phyloP scores from a whole-genome alignment of 2,329 filamentous ascomycete genomes.

The Fusarium sublunatum region DNA sequence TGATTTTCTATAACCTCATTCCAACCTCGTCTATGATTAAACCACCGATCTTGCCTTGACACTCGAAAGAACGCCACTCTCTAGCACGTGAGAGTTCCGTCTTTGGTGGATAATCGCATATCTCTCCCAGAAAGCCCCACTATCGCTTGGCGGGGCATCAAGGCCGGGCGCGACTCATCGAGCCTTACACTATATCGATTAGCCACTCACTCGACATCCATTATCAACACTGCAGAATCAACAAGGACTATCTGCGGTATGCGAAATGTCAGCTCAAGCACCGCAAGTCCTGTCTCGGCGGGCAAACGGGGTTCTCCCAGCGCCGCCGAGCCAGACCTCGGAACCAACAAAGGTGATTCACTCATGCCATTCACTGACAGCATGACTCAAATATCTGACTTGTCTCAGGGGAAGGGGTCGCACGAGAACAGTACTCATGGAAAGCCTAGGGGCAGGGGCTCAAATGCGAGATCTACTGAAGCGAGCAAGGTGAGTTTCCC shows the following conservation, averaged over 20 bases:
- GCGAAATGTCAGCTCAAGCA: constrained; percentile 53
- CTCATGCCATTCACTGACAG: constrained; percentile 11
- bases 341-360: constrained; percentile 48
- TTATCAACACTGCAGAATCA: constrained; percentile 36
- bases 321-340: constrained; percentile 41
- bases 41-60: neutral
- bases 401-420: constrained; percentile 38
- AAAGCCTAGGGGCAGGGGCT: constrained; percentile 45
- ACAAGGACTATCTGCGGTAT: constrained; percentile 43
- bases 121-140: constrained; percentile 42
- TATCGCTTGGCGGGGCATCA: constrained; percentile 44
- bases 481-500: constrained; percentile 44
- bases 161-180: constrained; percentile 46
- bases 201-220: constrained; percentile 18
- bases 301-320: constrained; percentile 49
- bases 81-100: constrained; percentile 31
- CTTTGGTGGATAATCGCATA: constrained; percentile 48
- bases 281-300: constrained; percentile 53
- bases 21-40: neutral
- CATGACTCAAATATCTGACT: constrained; percentile 39
- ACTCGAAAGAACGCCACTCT: neutral
- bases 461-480: constrained; percentile 46
- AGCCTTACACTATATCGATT: constrained; percentile 35
- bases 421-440: constrained; percentile 40
- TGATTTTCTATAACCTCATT: neutral